Percentiles rank a stretch among this genome's conserved stretches.
Conservation (phyloP, 208 protist genomes). For the Crithidia expoeki region DNA sequence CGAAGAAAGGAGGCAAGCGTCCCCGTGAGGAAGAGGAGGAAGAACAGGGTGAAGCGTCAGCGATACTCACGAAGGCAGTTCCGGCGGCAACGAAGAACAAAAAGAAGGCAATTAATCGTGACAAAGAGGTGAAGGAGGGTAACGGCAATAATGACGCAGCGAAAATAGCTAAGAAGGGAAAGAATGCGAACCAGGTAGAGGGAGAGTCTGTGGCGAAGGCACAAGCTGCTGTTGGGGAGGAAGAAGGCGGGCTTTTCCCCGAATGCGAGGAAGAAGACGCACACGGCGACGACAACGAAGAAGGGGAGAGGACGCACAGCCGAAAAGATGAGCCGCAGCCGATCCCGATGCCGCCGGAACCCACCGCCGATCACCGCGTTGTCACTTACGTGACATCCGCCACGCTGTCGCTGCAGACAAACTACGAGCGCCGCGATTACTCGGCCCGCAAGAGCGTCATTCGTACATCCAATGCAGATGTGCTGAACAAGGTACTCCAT, state of each 20-base stretch:
- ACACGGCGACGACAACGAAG: constrained; percentile 21
- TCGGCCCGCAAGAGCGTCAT: constrained; percentile 78
- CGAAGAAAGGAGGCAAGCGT: constrained; percentile 31
- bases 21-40: constrained; percentile 19
- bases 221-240: no score
- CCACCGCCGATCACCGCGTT: constrained; percentile 59
- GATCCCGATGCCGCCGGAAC: constrained; percentile 81
- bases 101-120: background rate
- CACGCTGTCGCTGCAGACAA: constrained; percentile 91
- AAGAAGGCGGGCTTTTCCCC: background rate
- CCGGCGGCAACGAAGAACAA: constrained; percentile 31
- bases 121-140: constrained; percentile 11
- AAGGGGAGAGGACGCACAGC: constrained; percentile 1
- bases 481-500: constrained; percentile 68
- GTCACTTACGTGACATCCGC: constrained; percentile 89
- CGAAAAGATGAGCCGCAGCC: constrained; percentile 73
- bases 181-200: constrained; percentile 25
- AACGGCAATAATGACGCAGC: background rate
- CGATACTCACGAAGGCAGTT: background rate
- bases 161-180: constrained; percentile 12
- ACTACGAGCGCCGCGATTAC: constrained; percentile 82
- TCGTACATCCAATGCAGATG: constrained; percentile 80
- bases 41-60: background rate
- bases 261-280: no score
- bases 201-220: no score